These are phyloP conservation scores for Salix arbutifolia DNA, from an alignment of 345 rosid species.

Conservation along the genomic window DNA sequence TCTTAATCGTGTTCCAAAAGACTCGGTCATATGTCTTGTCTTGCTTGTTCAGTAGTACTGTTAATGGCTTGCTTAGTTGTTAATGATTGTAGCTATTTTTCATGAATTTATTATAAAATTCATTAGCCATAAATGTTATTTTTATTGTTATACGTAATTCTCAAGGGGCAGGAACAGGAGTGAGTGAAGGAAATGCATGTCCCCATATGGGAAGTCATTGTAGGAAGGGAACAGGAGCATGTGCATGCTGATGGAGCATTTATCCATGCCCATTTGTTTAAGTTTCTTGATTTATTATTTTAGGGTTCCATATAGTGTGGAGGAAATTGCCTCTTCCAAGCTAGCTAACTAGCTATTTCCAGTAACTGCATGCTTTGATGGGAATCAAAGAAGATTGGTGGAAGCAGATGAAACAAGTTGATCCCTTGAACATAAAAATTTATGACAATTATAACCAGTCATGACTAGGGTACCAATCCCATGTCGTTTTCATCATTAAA, in stretches of 20 bases:
- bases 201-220: conserved; percentile 14
- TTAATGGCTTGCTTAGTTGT: conserved; percentile 18
- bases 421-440: background rate
- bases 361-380: background rate
- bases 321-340: conserved; percentile 1
- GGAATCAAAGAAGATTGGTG: background rate
- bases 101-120: conserved; percentile 2
- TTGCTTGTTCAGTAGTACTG: conserved; percentile 14
- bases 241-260: conserved; percentile 60
- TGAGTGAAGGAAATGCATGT: conserved; percentile 17
- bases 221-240: conserved; percentile 48
- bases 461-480: conserved; percentile 9
- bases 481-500: conserved; percentile 7
- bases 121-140: background rate
- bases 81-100: conserved; percentile 4
- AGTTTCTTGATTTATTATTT: conserved; percentile 7
- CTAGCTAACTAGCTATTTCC: background rate
- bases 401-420: background rate
- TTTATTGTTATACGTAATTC: background rate
- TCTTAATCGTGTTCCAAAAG: background rate
- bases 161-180: background rate
- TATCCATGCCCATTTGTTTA: conserved; percentile 36
- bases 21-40: background rate
- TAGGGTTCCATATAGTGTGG: background rate
- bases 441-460: conserved; percentile 4